Base-by-base conservation (phyloP, 331 rosid genomes). In the Quercus phellos region DNA sequence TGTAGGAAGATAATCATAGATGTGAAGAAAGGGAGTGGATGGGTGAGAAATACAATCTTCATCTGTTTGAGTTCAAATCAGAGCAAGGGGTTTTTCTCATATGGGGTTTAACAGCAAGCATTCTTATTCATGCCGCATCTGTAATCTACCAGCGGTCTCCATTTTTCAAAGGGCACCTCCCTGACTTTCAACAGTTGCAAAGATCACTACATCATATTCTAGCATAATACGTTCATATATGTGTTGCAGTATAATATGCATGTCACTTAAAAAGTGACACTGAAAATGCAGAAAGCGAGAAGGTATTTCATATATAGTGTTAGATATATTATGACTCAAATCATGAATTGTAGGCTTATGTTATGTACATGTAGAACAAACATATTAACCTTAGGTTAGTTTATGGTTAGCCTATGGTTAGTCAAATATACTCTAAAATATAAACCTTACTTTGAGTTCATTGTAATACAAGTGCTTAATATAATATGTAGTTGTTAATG, bases 71-170 rank as follows among this genome's bases (percentile, higher is more conserved):
- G 5, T 84, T 69, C 26, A 63, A 78, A 26, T 60, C 73, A 0
- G 79, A 78, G 58, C 75, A 74, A 38, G 88, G 75, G 19, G 46
- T 2, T 38, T 77, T 81, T 55, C 21, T 67, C 9, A 55, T 78
- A 24, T 72, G 83, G 76, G 85, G 88, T 55, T 38, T 81, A 21
- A 85, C 88, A 24, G 85, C 85, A 78, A 78, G 79, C 78, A 85
- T 85, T 75, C 80, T 85, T 6, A 74, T 75, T 50, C 32, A 29
- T n/a, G 78, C 72, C 1, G 85, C 88, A 72, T 58, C 85, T 50
- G 34, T 81, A 11, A 55, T 81, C 72, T 81, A 70, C 77, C 77
- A 46, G 30, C 68, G n/a, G 21, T 24, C 81, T 30, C 86, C 84
- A 32, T 30, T 59, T 24, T 81, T 70, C 73, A 58, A 70, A 55